phyloP scores from a whole-genome alignment of 106 monocot genomes.

The Amphibolis antarctica region DNA sequence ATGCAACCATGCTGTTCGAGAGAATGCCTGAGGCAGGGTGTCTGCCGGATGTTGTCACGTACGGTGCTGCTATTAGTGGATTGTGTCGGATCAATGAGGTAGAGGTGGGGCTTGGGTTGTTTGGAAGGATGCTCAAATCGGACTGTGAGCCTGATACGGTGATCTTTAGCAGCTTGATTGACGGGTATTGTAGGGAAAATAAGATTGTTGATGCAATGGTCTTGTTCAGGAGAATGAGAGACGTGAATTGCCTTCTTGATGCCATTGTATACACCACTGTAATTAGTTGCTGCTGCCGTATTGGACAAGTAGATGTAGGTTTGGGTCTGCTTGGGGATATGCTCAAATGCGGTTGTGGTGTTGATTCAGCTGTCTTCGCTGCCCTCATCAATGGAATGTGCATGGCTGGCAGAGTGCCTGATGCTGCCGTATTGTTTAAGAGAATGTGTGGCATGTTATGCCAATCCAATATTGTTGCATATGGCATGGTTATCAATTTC shows the following conservation, averaged over 20 bases:
- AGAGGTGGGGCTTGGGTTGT: slow-evolving; percentile 9
- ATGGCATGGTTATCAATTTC: slow-evolving; percentile 18
- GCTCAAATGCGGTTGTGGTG: slow-evolving; percentile 9
- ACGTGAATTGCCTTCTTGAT: background rate
- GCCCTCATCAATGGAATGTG: slow-evolving; percentile 21
- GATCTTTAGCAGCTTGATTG: slow-evolving; percentile 6
- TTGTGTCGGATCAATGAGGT: slow-evolving; percentile 5
- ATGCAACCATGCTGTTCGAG: slow-evolving; percentile 15
- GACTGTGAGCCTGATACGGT: slow-evolving; percentile 10
- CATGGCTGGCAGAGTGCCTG: slow-evolving; percentile 9
- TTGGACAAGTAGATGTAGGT: slow-evolving; percentile 11
- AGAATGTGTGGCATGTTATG: slow-evolving; percentile 11
- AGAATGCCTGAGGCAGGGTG: slow-evolving; percentile 11
- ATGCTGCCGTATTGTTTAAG: slow-evolving; percentile 15
- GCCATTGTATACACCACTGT: slow-evolving; percentile 6
- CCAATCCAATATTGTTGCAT: slow-evolving; percentile 4
- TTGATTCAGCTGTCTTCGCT: slow-evolving; percentile 11
- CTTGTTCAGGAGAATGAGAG: slow-evolving; percentile 8
- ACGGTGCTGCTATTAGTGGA: slow-evolving; percentile 13
- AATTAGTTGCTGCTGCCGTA: slow-evolving; percentile 8
- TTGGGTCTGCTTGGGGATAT: slow-evolving; percentile 22
- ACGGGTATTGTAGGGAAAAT: slow-evolving; percentile 6
- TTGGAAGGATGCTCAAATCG: slow-evolving; percentile 7
- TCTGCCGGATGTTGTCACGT: slow-evolving; percentile 7
- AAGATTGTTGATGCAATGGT: slow-evolving; percentile 2